Base-by-base conservation (phyloP, 2,329 filamentous ascomycete species). In the Neopestalotiopsis clavispora region DNA sequence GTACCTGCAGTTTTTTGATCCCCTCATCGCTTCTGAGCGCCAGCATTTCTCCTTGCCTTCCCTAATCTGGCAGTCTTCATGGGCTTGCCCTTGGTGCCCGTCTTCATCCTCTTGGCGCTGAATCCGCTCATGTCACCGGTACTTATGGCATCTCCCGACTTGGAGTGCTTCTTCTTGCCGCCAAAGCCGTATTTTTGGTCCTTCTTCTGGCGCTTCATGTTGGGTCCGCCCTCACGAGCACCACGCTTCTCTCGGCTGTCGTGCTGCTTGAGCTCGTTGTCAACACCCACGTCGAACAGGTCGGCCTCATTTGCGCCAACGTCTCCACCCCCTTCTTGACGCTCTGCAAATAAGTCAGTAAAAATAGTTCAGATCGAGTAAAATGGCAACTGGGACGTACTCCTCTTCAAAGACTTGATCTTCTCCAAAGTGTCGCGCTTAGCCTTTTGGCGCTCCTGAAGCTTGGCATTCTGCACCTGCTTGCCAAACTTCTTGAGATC, bases 401-500 rank as follows among this genome's bases (percentile, higher is more conserved):
- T 99, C 85, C 95, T 90, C 90, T 99, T 99, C 75, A 99, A 84
- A 34, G 89, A 88, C 83, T 95, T 94, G 78, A 99, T 98, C 87
- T 98, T 98, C 75, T 98, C 96, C 72, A 99, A 84, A 4, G 94
- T 97, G 72, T 97, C 93, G 75, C 90, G 91, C 91, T 98, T 98
- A 78, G 91, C 91, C 87, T 97, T 97, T 65, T 93, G 90, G 63
- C 96, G 87, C 87, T 99, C 95, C 83, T 98, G 95, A 80, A 97
- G 84, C 86, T 97, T 98, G 69, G 95, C 95, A 70, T 97, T 90
- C 85, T 99, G 96, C 66, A 98, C 96, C 81, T 97, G 94, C 85
- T 99, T 99, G 80, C 96, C 96, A 79, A 98, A 99, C 84, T 98
- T 99, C 90, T 98, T 98, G 76, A 98, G 86, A 80, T 99, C 96